A percentile compares a stretch with the other conserved stretches of the same genome.
Conservation (phyloP, 352 stramenopile genomes). For the Globisporangium viniferum region DNA sequence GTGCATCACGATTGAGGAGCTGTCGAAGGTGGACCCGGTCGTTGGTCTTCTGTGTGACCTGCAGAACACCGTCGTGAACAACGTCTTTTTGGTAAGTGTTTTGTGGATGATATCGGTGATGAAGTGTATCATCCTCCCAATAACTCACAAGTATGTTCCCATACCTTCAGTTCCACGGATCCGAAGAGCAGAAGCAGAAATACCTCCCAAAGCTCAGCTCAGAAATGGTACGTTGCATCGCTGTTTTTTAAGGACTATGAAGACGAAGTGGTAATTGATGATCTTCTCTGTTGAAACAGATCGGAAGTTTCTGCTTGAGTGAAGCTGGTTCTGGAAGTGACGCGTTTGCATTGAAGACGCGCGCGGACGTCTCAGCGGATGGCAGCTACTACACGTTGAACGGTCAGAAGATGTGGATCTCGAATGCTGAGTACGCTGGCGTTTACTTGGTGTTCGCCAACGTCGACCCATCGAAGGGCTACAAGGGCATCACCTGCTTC, state of each 20-base stretch:
- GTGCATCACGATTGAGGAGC: conserved; percentile 95
- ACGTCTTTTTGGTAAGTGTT: conserved; percentile 85
- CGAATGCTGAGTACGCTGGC: conserved; percentile 93
- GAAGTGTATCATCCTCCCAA: neutral
- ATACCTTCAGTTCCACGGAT: conserved; percentile 49
- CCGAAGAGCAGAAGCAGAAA: conserved; percentile 81
- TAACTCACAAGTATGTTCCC: conserved; percentile 6
- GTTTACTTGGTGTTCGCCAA: conserved; percentile 98
- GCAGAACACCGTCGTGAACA: conserved; percentile 95
- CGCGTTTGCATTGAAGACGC: conserved; percentile 95
- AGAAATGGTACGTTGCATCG: conserved; percentile 49
- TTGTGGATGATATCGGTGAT: neutral
- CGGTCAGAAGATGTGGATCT: conserved; percentile 98
- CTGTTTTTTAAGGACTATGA: neutral
- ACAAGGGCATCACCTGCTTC: conserved; percentile 98
- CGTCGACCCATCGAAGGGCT: conserved; percentile 87
- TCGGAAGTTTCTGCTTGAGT: conserved; percentile 95
- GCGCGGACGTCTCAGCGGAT: conserved; percentile 80
- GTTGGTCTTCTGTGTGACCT: conserved; percentile 95
- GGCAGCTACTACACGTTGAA: conserved; percentile 94
- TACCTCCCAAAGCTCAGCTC: conserved; percentile 82
- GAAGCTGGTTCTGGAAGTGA: conserved; percentile 94
- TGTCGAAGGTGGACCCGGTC: conserved; percentile 94
- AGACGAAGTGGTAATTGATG: neutral
- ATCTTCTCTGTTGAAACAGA: conserved; percentile 32